Conservation (phyloP, 495 filamentous ascomycete genomes). For the Amniculicola lignicola region DNA sequence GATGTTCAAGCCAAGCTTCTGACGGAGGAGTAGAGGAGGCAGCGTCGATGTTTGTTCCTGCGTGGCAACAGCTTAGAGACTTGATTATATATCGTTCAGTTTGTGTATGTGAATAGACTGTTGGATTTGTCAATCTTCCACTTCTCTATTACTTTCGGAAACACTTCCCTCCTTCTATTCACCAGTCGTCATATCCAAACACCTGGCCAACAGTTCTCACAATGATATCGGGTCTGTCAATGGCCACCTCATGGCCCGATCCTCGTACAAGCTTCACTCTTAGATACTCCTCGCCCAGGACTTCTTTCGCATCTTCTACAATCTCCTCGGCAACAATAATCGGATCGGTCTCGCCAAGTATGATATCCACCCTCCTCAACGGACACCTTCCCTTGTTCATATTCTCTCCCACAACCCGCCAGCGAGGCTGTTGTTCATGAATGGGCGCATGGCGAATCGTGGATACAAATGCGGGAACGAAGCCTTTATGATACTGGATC, state of each 20-base stretch:
- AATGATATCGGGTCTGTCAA: constrained; percentile 52
- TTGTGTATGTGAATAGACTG: constrained; percentile 1
- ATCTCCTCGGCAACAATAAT: constrained; percentile 58
- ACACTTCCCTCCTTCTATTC: too few species aligned
- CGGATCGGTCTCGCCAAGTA: constrained; percentile 53
- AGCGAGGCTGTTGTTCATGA: constrained; percentile 50
- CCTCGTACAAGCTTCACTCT: constrained; percentile 47
- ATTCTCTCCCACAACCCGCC: constrained; percentile 54
- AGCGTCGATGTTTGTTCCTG: too few species aligned
- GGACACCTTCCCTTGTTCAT: constrained; percentile 47
- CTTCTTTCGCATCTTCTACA: constrained; percentile 51
- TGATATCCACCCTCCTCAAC: constrained; percentile 52
- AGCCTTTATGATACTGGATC: constrained; percentile 53
- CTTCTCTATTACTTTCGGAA: too few species aligned
- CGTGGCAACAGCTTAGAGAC: too few species aligned
- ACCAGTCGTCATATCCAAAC: neutral
- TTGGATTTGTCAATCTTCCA: too few species aligned
- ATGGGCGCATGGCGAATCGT: constrained; percentile 59
- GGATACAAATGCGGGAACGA: constrained; percentile 56
- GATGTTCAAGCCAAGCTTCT: too few species aligned
- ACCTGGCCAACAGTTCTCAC: constrained; percentile 43
- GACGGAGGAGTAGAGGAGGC: too few species aligned
- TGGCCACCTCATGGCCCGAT: constrained; percentile 60
- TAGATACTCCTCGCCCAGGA: constrained; percentile 48
- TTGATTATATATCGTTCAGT: too few species aligned